Evolutionary conservation across 139 green algal genomes (phyloP).

Genomic region (Picochlorum sp.): DNA sequence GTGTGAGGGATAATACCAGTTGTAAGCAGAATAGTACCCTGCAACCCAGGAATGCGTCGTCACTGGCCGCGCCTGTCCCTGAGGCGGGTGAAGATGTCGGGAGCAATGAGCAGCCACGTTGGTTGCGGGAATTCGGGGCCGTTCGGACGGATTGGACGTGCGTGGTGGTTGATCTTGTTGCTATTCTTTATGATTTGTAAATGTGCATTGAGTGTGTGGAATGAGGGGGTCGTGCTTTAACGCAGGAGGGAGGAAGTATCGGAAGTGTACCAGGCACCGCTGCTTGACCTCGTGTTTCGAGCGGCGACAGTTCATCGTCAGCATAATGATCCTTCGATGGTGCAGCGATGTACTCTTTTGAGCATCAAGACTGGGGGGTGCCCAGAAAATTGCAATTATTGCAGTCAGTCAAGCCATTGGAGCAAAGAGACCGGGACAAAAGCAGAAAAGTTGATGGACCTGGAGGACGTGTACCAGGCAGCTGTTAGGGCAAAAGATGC

Average conservation of each 20-base stretch:
- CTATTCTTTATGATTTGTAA: too few species aligned
- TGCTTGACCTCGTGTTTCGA: slow-evolving; percentile 86
- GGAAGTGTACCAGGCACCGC: slow-evolving; percentile 74
- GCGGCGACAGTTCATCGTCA: slow-evolving; percentile 79
- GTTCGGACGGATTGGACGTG: slow-evolving; percentile 78
- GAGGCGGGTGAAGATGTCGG: not conserved
- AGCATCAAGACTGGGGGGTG: slow-evolving; percentile 98
- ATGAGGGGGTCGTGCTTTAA: not conserved
- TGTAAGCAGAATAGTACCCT: too few species aligned
- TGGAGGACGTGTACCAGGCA: slow-evolving; percentile 83
- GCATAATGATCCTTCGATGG: slow-evolving; percentile 82
- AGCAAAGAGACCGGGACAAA: slow-evolving; percentile 74
- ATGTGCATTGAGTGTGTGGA: not conserved
- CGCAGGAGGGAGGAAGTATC: slow-evolving; percentile 76
- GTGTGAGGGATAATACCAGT: too few species aligned
- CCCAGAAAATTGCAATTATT: slow-evolving; percentile 97
- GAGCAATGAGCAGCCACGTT: slow-evolving; percentile 19
- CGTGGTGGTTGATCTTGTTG: too few species aligned
- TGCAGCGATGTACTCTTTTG: slow-evolving; percentile 95
- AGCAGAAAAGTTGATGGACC: slow-evolving; percentile 85
- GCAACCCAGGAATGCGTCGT: too few species aligned
- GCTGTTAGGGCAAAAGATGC: slow-evolving; percentile 73
- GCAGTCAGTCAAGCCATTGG: slow-evolving; percentile 71
- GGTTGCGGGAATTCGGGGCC: slow-evolving; percentile 47
- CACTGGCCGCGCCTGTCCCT: too few species aligned